Base-by-base conservation (phyloP, 306 rosid genomes). In the Acacia crassicarpa region DNA sequence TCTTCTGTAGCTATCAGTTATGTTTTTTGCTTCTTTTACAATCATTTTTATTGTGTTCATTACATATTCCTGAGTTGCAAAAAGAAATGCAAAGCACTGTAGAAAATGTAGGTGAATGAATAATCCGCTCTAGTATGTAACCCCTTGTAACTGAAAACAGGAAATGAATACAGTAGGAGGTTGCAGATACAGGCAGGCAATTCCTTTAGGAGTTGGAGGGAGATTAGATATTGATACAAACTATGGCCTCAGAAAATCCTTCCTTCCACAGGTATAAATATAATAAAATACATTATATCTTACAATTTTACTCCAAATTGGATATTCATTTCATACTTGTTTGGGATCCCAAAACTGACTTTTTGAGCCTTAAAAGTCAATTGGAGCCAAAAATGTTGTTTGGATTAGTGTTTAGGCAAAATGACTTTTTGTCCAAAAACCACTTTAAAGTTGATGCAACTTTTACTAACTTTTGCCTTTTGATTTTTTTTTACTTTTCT, bases 141-240 rank as follows among this genome's bases (percentile, higher is more conserved):
- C 67, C 25, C 13, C 32, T 63, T 15, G 69, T 59, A 11, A 59
- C 9, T 58, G 68, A 75, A 63, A 56, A 41, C 92, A 94, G 99
- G 96, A 92, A 23, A 75, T 82, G 78, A 83, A 90, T 76, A 95
- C 99, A 16, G 76, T 78, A 3, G 98, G 98, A 23, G 85, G 81
- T 53, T 93, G 98, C 71, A 91, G 94, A 85, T 95, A 95, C 79
- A 92, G 94, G 75, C 90, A 74, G 30, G 87, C 90, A 59, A 91
- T 95, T 88, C 99, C 99, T 2, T 19, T 84, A 3, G 98, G 99
- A 1, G 70, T 76, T 46, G 87, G 98, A 80, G 99, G 99, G n/a
- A 90, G 96, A n/a, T 84, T 95, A 63, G 97, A 93, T 75, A 72
- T 92, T 13, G 94, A 95, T 86, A 1, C 95, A 17, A 95, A 95